phyloP scores from a whole-genome alignment of 805 yeast species.

The Spathaspora girioi region DNA sequence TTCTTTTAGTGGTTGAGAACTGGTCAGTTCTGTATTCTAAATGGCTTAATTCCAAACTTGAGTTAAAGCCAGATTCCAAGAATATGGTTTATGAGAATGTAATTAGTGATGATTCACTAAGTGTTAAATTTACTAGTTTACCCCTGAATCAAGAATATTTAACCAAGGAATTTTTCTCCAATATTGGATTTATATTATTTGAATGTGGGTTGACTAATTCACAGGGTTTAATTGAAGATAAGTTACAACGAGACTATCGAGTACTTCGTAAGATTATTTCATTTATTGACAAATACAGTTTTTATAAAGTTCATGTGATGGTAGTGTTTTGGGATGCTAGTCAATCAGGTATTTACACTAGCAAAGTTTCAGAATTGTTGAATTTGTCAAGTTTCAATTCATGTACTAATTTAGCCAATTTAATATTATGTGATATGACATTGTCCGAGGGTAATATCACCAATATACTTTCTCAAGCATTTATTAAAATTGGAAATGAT shows the following conservation, averaged over 20 bases:
- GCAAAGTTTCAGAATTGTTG: slow-evolving; percentile 15
- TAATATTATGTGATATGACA: slow-evolving; percentile 34
- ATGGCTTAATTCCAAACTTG: slow-evolving; percentile 48
- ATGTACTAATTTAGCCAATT: slow-evolving; percentile 14
- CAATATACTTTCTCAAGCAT: slow-evolving; percentile 19
- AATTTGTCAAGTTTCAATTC: slow-evolving; percentile 8
- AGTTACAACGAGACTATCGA: slow-evolving; percentile 33
- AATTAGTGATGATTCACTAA: slow-evolving; percentile 22
- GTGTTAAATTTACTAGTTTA: slow-evolving; percentile 36
- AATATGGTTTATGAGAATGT: slow-evolving; percentile 22
- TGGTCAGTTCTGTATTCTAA: slow-evolving; percentile 46
- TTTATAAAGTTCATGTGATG: slow-evolving; percentile 36
- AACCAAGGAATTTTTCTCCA: slow-evolving; percentile 34
- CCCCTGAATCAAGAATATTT: slow-evolving; percentile 32
- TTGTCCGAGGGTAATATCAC: slow-evolving; percentile 19
- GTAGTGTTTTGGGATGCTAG: slow-evolving; percentile 41
- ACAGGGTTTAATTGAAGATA: slow-evolving; percentile 18
- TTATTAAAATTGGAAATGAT: slow-evolving; percentile 15
- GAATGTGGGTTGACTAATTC: slow-evolving; percentile 45
- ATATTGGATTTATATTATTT: slow-evolving; percentile 43
- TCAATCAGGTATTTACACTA: slow-evolving; percentile 12
- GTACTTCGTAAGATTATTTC: slow-evolving; percentile 33
- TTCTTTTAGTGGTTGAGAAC: slow-evolving; percentile 44
- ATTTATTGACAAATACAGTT: slow-evolving; percentile 30
- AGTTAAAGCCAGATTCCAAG: slow-evolving; percentile 28